Evolutionary conservation across 2,329 filamentous ascomycete genomes (phyloP).

Genomic region (Plectosphaerella plurivora): DNA sequence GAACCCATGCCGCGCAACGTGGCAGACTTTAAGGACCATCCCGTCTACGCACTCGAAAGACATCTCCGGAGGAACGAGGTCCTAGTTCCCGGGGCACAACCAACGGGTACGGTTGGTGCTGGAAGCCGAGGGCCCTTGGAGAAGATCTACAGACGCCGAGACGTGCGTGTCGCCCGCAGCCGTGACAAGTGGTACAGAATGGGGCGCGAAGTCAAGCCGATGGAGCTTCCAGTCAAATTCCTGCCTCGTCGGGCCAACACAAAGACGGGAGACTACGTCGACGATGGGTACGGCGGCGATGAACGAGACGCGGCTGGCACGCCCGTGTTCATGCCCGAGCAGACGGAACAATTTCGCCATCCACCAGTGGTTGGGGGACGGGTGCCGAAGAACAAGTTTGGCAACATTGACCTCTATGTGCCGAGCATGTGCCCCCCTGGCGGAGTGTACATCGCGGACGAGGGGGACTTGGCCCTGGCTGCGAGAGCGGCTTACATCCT

Average conservation of each 20-base stretch:
- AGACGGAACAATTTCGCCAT: conserved; percentile 70
- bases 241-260: conserved; percentile 44
- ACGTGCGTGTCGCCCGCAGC: conserved; percentile 74
- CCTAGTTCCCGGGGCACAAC: conserved; percentile 62
- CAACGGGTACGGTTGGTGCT: conserved; percentile 73
- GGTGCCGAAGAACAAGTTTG: conserved; percentile 87
- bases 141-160: conserved; percentile 73
- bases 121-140: conserved; percentile 63
- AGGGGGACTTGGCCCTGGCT: conserved; percentile 40
- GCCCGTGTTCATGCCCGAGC: conserved; percentile 56
- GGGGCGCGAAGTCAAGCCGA: conserved; percentile 71
- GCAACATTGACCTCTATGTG: conserved; percentile 91
- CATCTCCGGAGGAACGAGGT: conserved; percentile 83
- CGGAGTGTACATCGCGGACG: conserved; percentile 61
- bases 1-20: conserved; percentile 87
- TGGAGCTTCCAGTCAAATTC: conserved; percentile 80
- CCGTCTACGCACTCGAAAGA: conserved; percentile 76
- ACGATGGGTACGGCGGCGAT: conserved; percentile 38
- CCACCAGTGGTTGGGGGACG: conserved; percentile 70
- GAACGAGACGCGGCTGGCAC: conserved; percentile 43
- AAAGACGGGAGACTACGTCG: conserved; percentile 15
- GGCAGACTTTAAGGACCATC: conserved; percentile 83
- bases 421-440: conserved; percentile 85
- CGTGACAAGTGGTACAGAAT: conserved; percentile 88
- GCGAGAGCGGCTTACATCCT: conserved; percentile 69